Conservation (phyloP, 176 grass and related monocot species). For the Musa schizocarpa region DNA sequence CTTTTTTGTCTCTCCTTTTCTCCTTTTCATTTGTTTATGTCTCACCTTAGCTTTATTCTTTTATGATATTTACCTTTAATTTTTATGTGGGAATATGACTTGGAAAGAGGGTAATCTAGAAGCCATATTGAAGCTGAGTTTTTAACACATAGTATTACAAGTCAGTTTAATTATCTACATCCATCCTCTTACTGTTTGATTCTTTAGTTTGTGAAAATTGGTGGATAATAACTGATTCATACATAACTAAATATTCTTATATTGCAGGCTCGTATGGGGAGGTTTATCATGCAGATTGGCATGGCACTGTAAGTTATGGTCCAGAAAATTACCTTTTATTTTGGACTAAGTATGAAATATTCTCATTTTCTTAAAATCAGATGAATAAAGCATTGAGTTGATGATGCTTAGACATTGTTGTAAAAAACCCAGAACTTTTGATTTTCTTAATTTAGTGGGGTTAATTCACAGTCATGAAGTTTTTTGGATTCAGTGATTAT, state of each 20-base stretch:
- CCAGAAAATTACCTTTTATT: neutral
- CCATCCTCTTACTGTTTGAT: neutral
- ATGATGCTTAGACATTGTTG: neutral
- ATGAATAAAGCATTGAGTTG: neutral
- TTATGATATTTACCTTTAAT: neutral
- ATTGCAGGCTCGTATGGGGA: slow-evolving; percentile 79
- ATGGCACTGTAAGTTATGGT: slow-evolving; percentile 83
- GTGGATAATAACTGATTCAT: too few species aligned
- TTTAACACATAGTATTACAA: neutral
- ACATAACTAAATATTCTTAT: neutral
- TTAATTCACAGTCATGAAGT: too few species aligned
- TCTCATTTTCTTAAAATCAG: neutral
- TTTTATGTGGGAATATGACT: neutral
- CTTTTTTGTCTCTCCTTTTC: neutral
- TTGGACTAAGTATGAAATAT: neutral
- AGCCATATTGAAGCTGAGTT: neutral
- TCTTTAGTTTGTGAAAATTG: too few species aligned
- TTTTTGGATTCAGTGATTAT: neutral
- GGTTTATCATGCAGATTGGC: slow-evolving; percentile 96
- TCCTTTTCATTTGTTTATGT: neutral
- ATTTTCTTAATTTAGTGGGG: neutral
- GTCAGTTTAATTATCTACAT: neutral
- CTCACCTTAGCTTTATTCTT: neutral
- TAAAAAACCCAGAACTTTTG: neutral
- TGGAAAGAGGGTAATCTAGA: neutral